Conservation (phyloP, 306 rosid species). For the Quercus ilex region DNA sequence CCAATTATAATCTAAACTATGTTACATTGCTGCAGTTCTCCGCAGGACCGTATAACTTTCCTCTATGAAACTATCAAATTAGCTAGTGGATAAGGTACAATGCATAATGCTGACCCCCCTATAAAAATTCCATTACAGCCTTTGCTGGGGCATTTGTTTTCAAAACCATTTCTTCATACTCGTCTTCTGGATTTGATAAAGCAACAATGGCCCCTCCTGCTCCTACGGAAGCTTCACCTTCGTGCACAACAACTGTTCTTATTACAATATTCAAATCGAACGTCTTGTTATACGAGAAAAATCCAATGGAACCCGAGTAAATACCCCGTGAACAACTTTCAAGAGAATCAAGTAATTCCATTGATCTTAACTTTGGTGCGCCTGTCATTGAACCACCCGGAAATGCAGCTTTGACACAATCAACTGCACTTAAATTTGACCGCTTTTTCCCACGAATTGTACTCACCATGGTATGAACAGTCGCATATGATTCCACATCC, state of each 20-base stretch:
- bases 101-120: slow-evolving; percentile 18
- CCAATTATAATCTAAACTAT: neutral
- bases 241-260: slow-evolving; percentile 75
- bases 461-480: slow-evolving; percentile 97
- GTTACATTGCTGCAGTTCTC: neutral
- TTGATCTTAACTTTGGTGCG: slow-evolving; percentile 94
- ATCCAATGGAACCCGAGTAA: slow-evolving; percentile 96
- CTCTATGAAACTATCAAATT: neutral
- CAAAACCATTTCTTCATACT: slow-evolving; percentile 87
- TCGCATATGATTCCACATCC: slow-evolving; percentile 91
- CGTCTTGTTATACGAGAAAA: slow-evolving; percentile 80
- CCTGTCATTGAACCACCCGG: slow-evolving; percentile 99
- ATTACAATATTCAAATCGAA: slow-evolving; percentile 96
- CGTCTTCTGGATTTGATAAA: slow-evolving; percentile 81
- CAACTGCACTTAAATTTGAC: slow-evolving; percentile 52
- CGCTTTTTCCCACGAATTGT: slow-evolving; percentile 81
- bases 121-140: slow-evolving; percentile 60
- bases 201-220: slow-evolving; percentile 99
- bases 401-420: slow-evolving; percentile 89
- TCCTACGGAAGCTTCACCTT: slow-evolving; percentile 91
- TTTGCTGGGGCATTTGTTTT: slow-evolving; percentile 78
- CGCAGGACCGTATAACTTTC: neutral
- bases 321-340: slow-evolving; percentile 85
- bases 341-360: slow-evolving; percentile 83
- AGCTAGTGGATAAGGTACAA: neutral